Evolutionary conservation across 176 grass and related monocot species (phyloP).

Genomic region (Oryza glumipatula): DNA sequence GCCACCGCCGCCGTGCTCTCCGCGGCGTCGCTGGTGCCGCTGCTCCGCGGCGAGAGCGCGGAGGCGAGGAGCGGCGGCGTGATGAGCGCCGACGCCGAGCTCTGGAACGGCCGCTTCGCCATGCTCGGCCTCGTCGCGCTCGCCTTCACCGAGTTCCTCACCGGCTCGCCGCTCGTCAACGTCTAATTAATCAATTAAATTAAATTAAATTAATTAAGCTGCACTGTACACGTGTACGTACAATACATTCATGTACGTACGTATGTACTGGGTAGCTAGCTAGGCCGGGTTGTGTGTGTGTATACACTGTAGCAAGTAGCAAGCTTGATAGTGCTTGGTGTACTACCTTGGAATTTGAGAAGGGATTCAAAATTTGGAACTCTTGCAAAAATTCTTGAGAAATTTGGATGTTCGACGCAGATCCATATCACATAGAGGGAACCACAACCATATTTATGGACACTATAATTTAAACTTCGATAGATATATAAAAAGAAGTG

Average conservation of each 20-base stretch:
- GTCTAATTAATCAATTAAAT: background rate
- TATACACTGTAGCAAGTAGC: background rate
- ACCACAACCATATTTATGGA: too few relatives aligned
- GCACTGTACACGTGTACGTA: background rate
- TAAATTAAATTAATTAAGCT: background rate
- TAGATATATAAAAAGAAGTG: too few relatives aligned
- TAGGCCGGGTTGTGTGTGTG: background rate
- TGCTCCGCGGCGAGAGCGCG: slow-evolving; percentile 60
- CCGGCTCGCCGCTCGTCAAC: slow-evolving; percentile 69
- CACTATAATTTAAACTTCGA: too few relatives aligned
- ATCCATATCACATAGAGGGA: too few relatives aligned
- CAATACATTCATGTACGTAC: background rate
- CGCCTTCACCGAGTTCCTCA: slow-evolving; percentile 79
- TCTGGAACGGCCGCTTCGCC: slow-evolving; percentile 88
- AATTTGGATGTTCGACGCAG: too few relatives aligned
- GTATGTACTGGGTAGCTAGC: background rate
- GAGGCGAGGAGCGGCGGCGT: slow-evolving; percentile 42
- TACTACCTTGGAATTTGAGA: too few relatives aligned
- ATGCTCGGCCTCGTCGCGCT: slow-evolving; percentile 88
- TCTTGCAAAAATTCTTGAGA: too few relatives aligned
- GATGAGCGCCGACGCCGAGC: slow-evolving; percentile 68
- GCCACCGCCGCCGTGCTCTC: slow-evolving; percentile 50
- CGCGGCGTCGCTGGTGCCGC: slow-evolving; percentile 64
- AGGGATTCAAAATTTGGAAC: too few relatives aligned
- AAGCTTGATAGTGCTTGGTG: background rate